phyloP scores from a whole-genome alignment of 768 basidiomycete genomes.

The Rhodosporidiobolus sp. region DNA sequence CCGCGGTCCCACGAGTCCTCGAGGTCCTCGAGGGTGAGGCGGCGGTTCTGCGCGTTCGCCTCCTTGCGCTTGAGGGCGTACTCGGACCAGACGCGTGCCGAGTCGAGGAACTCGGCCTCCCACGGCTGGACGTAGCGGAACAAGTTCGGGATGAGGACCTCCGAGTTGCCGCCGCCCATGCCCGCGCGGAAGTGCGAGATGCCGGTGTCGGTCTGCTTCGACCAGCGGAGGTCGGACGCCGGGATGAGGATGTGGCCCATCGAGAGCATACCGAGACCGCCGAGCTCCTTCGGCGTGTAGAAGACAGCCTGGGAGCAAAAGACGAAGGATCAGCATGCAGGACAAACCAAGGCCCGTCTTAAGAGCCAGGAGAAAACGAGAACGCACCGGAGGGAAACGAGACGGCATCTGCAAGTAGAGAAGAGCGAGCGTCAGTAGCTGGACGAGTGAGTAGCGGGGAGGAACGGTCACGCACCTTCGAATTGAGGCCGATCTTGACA shows the following conservation, averaged over 20 bases:
- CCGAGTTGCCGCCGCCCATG: slow-evolving; percentile 56
- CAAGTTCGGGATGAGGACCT: slow-evolving; percentile 80
- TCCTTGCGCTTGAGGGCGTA: slow-evolving; percentile 99
- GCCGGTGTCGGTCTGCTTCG: slow-evolving; percentile 95
- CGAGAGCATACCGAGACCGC: slow-evolving; percentile 96
- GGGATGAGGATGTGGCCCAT: slow-evolving; percentile 99
- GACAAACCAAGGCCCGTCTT: background rate
- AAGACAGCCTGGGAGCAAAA: no score
- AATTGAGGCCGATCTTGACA: slow-evolving; percentile 79
- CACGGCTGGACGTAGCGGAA: slow-evolving; percentile 64
- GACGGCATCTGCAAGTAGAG: slow-evolving; percentile 72
- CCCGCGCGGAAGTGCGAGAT: slow-evolving; percentile 99
- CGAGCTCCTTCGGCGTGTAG: slow-evolving; percentile 95
- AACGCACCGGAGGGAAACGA: slow-evolving; percentile 74
- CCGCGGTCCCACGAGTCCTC: slow-evolving; percentile 99
- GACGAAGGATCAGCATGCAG: slow-evolving; percentile 55
- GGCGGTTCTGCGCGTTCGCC: slow-evolving; percentile 96
- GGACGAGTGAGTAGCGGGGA: background rate
- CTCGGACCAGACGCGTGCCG: slow-evolving; percentile 97
- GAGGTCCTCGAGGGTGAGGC: slow-evolving; percentile 92
- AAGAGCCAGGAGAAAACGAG: background rate
- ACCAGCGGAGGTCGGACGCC: slow-evolving; percentile 95
- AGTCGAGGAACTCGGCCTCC: slow-evolving; percentile 88
- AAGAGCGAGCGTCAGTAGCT: background rate
- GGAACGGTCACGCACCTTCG: slow-evolving; percentile 8